phyloP scores from a whole-genome alignment of 2,329 filamentous ascomycete genomes.

The Pseudogymnoascus sp. region DNA sequence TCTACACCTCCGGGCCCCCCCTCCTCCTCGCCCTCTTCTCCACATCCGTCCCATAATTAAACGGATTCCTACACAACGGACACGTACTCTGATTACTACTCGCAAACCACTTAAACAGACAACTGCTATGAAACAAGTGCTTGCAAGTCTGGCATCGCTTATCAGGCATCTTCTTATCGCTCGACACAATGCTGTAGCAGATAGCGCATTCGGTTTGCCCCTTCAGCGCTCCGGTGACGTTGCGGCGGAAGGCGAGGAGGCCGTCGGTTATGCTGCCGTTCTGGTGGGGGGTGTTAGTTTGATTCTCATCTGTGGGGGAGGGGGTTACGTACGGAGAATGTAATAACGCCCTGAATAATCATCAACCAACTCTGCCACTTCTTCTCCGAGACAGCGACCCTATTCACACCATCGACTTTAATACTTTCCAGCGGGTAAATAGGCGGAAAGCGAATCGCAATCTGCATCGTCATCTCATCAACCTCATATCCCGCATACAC shows the following conservation, averaged over 20 bases:
- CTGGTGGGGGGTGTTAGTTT: conserved; percentile 26
- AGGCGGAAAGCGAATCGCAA: conserved; percentile 71
- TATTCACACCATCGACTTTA: conserved; percentile 66
- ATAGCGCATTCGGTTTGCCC: conserved; percentile 94
- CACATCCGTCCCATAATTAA: conserved; percentile 44
- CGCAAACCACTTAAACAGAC: conserved; percentile 96
- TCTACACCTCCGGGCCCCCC: conserved; percentile 11
- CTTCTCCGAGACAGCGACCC: conserved; percentile 80
- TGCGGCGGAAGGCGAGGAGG: conserved; percentile 74
- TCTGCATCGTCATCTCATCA: conserved; percentile 77
- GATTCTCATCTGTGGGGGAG: background rate
- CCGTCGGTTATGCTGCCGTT: conserved; percentile 86
- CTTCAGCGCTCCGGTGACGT: conserved; percentile 80
- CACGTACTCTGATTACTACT: conserved; percentile 87
- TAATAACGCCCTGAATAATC: conserved; percentile 85
- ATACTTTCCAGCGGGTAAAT: conserved; percentile 79
- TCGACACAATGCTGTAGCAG: conserved; percentile 89
- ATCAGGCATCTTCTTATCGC: conserved; percentile 82
- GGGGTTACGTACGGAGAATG: conserved; percentile 58
- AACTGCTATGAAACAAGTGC: conserved; percentile 84
- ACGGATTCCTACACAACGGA: conserved; percentile 85
- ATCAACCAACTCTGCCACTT: conserved; percentile 91
- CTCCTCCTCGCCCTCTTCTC: conserved; percentile 11
- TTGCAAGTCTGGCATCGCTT: conserved; percentile 90
- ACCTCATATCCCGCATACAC: conserved; percentile 79